phyloP scores from a whole-genome alignment of 2,329 filamentous ascomycete species.

The Onygenales sp. region DNA sequence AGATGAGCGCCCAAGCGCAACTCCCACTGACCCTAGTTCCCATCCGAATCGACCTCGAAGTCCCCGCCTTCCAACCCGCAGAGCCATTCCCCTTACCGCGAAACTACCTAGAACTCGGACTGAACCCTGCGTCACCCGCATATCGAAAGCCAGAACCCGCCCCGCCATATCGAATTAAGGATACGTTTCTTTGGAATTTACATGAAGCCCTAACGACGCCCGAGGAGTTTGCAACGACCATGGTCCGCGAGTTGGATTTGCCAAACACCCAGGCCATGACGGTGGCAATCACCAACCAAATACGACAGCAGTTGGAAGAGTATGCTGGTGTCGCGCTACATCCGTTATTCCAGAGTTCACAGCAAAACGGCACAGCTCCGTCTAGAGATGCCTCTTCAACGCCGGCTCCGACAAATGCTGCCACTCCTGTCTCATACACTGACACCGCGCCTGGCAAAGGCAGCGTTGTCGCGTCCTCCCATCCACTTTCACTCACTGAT shows the following conservation, averaged over 20 bases:
- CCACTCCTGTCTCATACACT: constrained; percentile 18
- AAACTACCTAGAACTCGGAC: constrained; percentile 28
- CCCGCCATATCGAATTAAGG: constrained; percentile 78
- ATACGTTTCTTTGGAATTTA: constrained; percentile 96
- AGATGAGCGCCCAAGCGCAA: constrained; percentile 56
- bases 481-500: constrained; percentile 44
- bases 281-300: constrained; percentile 81
- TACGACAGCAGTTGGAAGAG: constrained; percentile 88
- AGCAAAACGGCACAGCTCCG: constrained; percentile 19
- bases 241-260: constrained; percentile 89
- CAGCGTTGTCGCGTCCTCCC: not conserved
- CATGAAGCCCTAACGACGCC: constrained; percentile 91
- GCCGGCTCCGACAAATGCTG: constrained; percentile 15
- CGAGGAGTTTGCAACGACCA: constrained; percentile 83
- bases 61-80: constrained; percentile 55
- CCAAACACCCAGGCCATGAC: constrained; percentile 63
- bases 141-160: constrained; percentile 73
- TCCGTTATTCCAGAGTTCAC: constrained; percentile 64
- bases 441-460: constrained; percentile 5
- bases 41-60: constrained; percentile 91
- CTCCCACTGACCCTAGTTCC: constrained; percentile 87
- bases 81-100: constrained; percentile 39
- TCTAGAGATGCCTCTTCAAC: constrained; percentile 38
- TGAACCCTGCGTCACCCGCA: constrained; percentile 61
- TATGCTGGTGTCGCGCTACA: constrained; percentile 91